Percentiles rank a stretch among this genome's conserved stretches.
phyloP scores from a whole-genome alignment of 345 rosid genomes.

The Euphorbia lathyris region DNA sequence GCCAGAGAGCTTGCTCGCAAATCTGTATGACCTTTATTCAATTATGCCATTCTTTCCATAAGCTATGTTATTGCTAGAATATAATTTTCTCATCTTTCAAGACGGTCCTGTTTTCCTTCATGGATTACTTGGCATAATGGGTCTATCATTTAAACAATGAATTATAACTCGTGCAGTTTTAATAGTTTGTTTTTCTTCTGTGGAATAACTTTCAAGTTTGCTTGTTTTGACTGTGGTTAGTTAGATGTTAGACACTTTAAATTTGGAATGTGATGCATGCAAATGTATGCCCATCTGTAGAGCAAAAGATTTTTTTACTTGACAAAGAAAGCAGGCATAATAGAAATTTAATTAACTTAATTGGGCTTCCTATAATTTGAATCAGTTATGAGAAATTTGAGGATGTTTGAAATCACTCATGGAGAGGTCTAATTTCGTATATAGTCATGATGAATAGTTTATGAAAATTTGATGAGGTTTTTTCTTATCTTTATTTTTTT shows the following conservation, averaged over 20 bases:
- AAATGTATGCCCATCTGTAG: slow-evolving; percentile 2
- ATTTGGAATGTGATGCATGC: not conserved
- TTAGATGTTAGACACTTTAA: too few species aligned
- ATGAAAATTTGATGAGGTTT: not conserved
- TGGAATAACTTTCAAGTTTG: not conserved
- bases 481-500: slow-evolving; percentile 5
- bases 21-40: slow-evolving; percentile 60
- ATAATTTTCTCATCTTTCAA: not conserved
- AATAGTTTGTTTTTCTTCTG: not conserved
- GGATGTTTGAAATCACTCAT: not conserved
- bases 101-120: slow-evolving; percentile 3
- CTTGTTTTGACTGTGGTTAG: not conserved
- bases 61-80: not conserved
- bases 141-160: not conserved
- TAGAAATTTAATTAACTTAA: not conserved
- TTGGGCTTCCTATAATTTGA: too few species aligned
- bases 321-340: not conserved
- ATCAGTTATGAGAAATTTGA: slow-evolving; percentile 5
- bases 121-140: not conserved
- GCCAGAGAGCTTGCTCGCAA: slow-evolving; percentile 84
- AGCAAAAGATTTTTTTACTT: not conserved
- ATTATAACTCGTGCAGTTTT: not conserved
- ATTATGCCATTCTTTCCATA: not conserved
- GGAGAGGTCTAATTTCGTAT: not conserved
- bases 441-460: not conserved